These are phyloP conservation scores for Aspergillus avenaceus DNA, from an alignment of 495 filamentous ascomycete genomes.

Conservation along the genomic window DNA sequence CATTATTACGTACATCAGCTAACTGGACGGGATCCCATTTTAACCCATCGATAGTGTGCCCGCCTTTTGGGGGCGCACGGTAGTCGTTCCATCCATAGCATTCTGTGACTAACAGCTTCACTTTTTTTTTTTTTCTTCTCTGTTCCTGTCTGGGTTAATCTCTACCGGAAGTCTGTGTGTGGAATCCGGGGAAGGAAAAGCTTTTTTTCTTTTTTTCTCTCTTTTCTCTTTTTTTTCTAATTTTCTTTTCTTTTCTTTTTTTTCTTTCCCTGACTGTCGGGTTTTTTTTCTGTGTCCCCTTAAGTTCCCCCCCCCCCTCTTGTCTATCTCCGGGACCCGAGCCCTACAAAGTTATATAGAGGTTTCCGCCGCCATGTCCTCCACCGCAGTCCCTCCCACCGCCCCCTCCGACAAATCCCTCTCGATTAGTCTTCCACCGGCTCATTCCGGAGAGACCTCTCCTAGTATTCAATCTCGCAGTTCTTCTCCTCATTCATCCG, in stretches of 20 bases:
- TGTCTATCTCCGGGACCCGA: slow-evolving; percentile 3
- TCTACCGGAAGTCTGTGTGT: slow-evolving; percentile 14
- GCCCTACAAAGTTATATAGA: slow-evolving; percentile 34
- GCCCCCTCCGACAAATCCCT: slow-evolving; percentile 21
- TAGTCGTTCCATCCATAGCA: slow-evolving; percentile 19
- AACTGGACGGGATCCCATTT: not conserved
- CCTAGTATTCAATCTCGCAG: slow-evolving; percentile 27
- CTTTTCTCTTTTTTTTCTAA: slow-evolving; percentile 5
- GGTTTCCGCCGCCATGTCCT: slow-evolving; percentile 31
- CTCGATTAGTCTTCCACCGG: slow-evolving; percentile 18
- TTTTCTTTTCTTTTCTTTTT: slow-evolving; percentile 5
- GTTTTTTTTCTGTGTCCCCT: not conserved
- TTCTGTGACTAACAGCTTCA: slow-evolving; percentile 48
- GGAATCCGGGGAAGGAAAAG: slow-evolving; percentile 38
- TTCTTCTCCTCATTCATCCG: slow-evolving; percentile 31
- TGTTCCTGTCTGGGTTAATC: slow-evolving; percentile 8
- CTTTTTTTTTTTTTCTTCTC: slow-evolving; percentile 8
- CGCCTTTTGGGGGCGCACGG: slow-evolving; percentile 17
- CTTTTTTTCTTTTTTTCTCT: slow-evolving; percentile 18
- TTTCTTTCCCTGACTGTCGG: not conserved
- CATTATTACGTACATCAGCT: not conserved
- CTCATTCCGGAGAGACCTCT: slow-evolving; percentile 22
- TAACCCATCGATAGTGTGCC: slow-evolving; percentile 21
- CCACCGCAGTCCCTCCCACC: slow-evolving; percentile 21
- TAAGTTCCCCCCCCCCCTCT: not conserved